Evolutionary conservation across 306 rosid genomes (phyloP), one percentile per base, ranked within the genome.

Genomic region (Amphicarpaea edgeworthii): DNA sequence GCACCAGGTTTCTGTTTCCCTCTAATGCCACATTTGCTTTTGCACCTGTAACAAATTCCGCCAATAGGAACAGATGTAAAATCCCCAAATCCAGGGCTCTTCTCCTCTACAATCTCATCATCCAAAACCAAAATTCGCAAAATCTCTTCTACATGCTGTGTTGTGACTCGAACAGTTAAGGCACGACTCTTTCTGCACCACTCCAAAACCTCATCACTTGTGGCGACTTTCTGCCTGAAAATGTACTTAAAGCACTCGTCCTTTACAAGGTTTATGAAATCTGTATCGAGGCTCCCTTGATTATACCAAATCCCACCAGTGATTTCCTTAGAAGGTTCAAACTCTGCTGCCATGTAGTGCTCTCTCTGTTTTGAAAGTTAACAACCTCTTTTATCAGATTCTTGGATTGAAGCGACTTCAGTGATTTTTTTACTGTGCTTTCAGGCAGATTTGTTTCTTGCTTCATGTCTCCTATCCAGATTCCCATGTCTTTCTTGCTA

Each of bases 251-350:
- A 63, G 55, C 87, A 90, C 7, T 49, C 73, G 0, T 34, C 67
- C 77, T 90, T 90, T n/a, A 79, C 46, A 17, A 38, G 19, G 43
- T 79, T 68, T 77, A 91, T 88, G 57, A 83, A 83, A 7, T 78
- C 86, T 0, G 24, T 28, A 77, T 92, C 91, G 7, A 93, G 84
- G 38, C 11, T 77, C 16, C 93, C 97, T 0, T 87, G 84, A 3
- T 1, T 76, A 41, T 93, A 91, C 92, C 96, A 91, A 57, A 73
- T 85, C 34, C 97, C 93, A 30, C 97, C 96, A 0, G 90, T 86
- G 76, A 89, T 75, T 51, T 89, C 97, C 81, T 79, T 77, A 0
- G 96, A 83, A 1, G 96, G 98, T 77, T 87, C 88, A 54, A 93
- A 91, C 37, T 91, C 93, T 8, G 80, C 21, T 7, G 91, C 91